Evolutionary conservation across 371 early-diverging fungal genomes (phyloP).

Genomic region (Funneliformis caledonium): DNA sequence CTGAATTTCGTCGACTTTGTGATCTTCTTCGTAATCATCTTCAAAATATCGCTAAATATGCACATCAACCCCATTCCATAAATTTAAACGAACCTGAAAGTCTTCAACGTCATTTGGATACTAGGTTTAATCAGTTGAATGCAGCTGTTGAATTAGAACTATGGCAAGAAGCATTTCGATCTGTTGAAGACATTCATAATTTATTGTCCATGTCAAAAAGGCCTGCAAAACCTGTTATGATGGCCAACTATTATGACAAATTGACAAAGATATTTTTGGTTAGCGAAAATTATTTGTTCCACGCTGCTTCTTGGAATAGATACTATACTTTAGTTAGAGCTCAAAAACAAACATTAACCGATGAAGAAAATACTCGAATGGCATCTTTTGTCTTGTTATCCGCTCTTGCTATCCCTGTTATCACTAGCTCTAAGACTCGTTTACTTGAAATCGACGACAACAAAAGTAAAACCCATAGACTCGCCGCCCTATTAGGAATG

Average conservation of each 20-base stretch:
- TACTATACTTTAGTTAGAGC: constrained; percentile 83
- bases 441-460: constrained; percentile 80
- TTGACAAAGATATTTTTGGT: constrained; percentile 94
- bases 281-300: constrained; percentile 96
- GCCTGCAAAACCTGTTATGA: constrained; percentile 89
- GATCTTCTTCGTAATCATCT: constrained; percentile 96
- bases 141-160: constrained; percentile 95
- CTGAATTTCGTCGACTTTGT: constrained; percentile 97
- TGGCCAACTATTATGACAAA: constrained; percentile 98
- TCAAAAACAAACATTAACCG: constrained; percentile 71
- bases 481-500: constrained; percentile 88
- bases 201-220: constrained; percentile 90
- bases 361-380: constrained; percentile 78
- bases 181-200: constrained; percentile 96
- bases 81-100: constrained; percentile 95
- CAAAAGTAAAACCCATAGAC: constrained; percentile 85
- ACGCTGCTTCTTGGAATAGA: constrained; percentile 96
- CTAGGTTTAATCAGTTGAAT: constrained; percentile 93
- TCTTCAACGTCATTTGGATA: constrained; percentile 93
- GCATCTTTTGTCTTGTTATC: constrained; percentile 92
- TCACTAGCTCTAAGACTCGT: constrained; percentile 79
- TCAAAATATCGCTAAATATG: constrained; percentile 87
- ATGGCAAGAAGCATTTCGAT: constrained; percentile 98
- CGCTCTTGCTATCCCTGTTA: constrained; percentile 89
- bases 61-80: constrained; percentile 90